phyloP scores from a whole-genome alignment of 1,284 basidiomycete species.

The Trichosporon faecale region DNA sequence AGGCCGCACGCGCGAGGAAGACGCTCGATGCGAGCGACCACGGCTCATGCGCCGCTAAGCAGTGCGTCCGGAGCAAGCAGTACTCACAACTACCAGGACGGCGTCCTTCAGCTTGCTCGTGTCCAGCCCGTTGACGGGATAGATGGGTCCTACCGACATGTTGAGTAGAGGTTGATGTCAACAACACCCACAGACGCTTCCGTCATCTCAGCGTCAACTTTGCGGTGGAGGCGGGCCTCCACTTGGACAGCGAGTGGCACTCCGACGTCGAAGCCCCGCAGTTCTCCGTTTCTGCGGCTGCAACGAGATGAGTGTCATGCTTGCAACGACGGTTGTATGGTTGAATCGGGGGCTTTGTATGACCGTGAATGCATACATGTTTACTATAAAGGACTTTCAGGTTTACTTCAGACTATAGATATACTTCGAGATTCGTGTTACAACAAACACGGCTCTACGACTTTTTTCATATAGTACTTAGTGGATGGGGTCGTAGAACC shows the following conservation, averaged over 20 bases:
- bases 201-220: conserved; percentile 4
- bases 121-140: conserved; percentile 24
- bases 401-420: neutral
- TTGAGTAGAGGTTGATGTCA: neutral
- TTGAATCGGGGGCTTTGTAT: too few species aligned
- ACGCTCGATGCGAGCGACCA: too few species aligned
- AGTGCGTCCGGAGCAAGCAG: too few species aligned
- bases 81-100: conserved; percentile 23
- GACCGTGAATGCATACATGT: neutral
- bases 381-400: neutral
- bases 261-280: too few species aligned
- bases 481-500: conserved; percentile 33
- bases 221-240: conserved; percentile 10
- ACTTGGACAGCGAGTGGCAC: neutral
- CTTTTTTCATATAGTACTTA: conserved; percentile 12
- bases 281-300: neutral
- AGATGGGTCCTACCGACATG: conserved; percentile 12
- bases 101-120: conserved; percentile 11
- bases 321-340: too few species aligned
- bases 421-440: neutral
- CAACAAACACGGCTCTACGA: conserved; percentile 5
- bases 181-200: neutral
- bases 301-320: neutral
- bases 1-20: neutral
- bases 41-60: too few species aligned